Evolutionary conservation across 352 stramenopile species (phyloP).

Genomic region (Phytophthora niederhauseri): DNA sequence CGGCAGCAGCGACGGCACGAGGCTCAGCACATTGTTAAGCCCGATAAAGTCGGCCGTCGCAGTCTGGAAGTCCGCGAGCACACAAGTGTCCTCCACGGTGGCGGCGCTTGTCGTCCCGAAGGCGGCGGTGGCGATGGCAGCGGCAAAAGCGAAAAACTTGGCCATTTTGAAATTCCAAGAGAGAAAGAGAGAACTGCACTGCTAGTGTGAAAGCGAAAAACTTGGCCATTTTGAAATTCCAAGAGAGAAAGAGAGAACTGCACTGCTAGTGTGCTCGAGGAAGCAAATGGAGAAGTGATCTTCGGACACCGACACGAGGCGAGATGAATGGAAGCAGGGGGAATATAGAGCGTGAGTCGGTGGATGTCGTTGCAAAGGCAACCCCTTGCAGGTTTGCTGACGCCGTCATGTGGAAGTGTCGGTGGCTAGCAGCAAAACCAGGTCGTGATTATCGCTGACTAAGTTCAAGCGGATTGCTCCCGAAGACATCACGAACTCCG

Average conservation of each 20-base stretch:
- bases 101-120: slow-evolving; percentile 25
- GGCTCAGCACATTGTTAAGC: slow-evolving; percentile 38
- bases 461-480: slow-evolving; percentile 13
- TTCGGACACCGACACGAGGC: neutral
- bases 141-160: slow-evolving; percentile 45
- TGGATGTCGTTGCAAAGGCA: slow-evolving; percentile 17
- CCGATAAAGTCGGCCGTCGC: slow-evolving; percentile 29
- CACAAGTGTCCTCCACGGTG: slow-evolving; percentile 34
- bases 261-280: slow-evolving; percentile 26
- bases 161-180: slow-evolving; percentile 38
- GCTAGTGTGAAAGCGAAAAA: slow-evolving; percentile 39
- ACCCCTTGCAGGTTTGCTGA: neutral
- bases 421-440: slow-evolving; percentile 24
- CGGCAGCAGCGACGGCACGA: slow-evolving; percentile 30
- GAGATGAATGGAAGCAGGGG: neutral
- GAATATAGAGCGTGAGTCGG: slow-evolving; percentile 2
- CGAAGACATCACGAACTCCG: slow-evolving; percentile 6
- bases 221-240: slow-evolving; percentile 44
- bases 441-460: slow-evolving; percentile 15
- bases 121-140: slow-evolving; percentile 17
- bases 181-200: slow-evolving; percentile 5
- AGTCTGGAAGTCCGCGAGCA: slow-evolving; percentile 30
- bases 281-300: slow-evolving; percentile 37
- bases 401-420: slow-evolving; percentile 7
- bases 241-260: slow-evolving; percentile 9